Conservation (phyloP, 2,329 filamentous ascomycete genomes). For the Remersonia thermophila region DNA sequence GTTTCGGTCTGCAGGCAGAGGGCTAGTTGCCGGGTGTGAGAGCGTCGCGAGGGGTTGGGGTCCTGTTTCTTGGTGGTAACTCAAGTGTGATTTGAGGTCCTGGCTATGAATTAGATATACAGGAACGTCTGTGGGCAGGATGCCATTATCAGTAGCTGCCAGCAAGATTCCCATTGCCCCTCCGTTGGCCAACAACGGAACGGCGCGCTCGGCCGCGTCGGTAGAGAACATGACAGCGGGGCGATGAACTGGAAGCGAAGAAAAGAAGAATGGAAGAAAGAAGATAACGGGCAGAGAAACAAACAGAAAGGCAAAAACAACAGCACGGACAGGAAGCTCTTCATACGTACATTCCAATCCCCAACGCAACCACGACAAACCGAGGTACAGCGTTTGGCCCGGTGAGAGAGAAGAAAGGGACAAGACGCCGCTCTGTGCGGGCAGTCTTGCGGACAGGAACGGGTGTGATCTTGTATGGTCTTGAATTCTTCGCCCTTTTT, state of each 20-base stretch:
- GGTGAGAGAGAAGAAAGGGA: slow-evolving; percentile 17
- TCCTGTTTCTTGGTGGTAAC: slow-evolving; percentile 5
- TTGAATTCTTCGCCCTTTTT: slow-evolving; percentile 5
- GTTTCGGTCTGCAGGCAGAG: no score
- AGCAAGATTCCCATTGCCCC: slow-evolving; percentile 8
- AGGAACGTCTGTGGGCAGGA: slow-evolving; percentile 27
- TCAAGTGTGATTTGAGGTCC: slow-evolving; percentile 21
- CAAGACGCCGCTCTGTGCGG: slow-evolving; percentile 56
- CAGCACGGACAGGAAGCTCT: slow-evolving; percentile 27
- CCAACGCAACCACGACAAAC: slow-evolving; percentile 1
- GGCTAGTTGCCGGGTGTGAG: slow-evolving; percentile 1
- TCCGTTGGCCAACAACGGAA: slow-evolving; percentile 5
- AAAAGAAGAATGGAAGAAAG: slow-evolving; percentile 9
- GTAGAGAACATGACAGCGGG: no score
- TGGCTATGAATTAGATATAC: slow-evolving; percentile 24
- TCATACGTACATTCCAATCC: slow-evolving; percentile 43
- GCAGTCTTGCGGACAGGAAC: slow-evolving; percentile 27
- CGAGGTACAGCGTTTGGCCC: no score
- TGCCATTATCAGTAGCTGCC: slow-evolving; percentile 25
- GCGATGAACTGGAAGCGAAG: slow-evolving; percentile 4
- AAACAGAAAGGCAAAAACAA: slow-evolving; percentile 25
- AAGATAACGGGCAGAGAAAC: slow-evolving; percentile 13
- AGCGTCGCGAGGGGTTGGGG: neutral
- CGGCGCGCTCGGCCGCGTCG: no score
- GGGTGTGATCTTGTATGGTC: slow-evolving; percentile 20